Base-by-base conservation (phyloP, 257 asterid genomes). In the Perilla frutescens region DNA sequence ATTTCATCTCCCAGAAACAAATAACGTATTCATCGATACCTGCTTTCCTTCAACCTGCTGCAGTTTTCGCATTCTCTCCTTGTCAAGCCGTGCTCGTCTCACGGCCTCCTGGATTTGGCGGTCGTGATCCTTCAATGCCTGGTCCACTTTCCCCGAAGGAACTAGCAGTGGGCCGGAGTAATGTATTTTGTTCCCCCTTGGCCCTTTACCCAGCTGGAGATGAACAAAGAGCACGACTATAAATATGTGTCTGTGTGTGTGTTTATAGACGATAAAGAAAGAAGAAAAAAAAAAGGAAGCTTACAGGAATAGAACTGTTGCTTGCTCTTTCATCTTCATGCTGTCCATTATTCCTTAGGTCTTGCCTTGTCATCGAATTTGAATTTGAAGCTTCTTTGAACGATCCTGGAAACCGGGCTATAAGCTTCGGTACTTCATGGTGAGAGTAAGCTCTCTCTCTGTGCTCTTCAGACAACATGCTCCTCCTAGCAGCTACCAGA, bases 61-160 rank as follows among this genome's bases (percentile, higher is more conserved):
- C 79, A 73, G 62, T 76, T 85, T 89, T 44, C 95, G 83, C 80
- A 88, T 56, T 79, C 87, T 84, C 54, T 92, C 96, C 89, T 87
- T 91, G 79, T 92, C 97, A 75, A 89, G 37, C n/a, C 98, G 90
- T 40, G 93, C 96, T 49, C 98, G 83, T 78, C 99, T 82, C 64
- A 82, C 97, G 39, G 97, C 96, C 78, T 92, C 99, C 79, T 89
- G 99, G 40, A 95, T 87, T 53, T 89, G 98, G 44, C 96, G 96
- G 74, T 95, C 98, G 11, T 92, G 93, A 58, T 92, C 99, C 81
- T 89, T 90, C 81, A 95, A 62, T 80, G 84, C 86, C 86, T 92
- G 96, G 59, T 95, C 98, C 83, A 88, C 85, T 87, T 89, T 90
- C 58, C 92, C 96, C 1, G 98, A 87, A 11, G 98, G 97, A 37